Conservation (phyloP, 2,329 filamentous ascomycete species). For the Verticillium longisporum region DNA sequence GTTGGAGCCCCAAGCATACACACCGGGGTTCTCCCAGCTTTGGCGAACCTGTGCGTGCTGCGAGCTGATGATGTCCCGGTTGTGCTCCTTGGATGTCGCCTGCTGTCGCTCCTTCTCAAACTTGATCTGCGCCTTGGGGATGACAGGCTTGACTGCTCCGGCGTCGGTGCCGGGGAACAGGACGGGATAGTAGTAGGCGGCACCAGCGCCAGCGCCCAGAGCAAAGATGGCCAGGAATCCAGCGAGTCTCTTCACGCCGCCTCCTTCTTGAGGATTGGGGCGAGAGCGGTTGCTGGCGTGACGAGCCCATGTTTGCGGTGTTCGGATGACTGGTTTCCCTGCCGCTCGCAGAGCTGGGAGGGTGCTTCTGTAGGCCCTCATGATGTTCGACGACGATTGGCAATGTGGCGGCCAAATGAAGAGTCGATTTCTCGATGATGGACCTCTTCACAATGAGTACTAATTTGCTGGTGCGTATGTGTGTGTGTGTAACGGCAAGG, state of each 20-base stretch:
- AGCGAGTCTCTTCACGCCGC: constrained; percentile 21
- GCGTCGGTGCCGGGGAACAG: constrained; percentile 23
- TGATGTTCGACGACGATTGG: background rate
- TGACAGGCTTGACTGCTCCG: constrained; percentile 8
- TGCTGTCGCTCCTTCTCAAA: constrained; percentile 61
- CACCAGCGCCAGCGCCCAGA: constrained; percentile 19
- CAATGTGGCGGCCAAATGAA: background rate
- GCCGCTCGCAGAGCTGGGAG: constrained; percentile 8
- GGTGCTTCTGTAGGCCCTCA: background rate
- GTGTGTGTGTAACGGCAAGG: background rate
- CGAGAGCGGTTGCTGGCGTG: background rate
- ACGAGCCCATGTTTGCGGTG: background rate
- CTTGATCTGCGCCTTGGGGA: constrained; percentile 45
- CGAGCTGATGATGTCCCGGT: constrained; percentile 69
- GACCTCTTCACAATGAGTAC: background rate
- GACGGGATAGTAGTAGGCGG: constrained; percentile 28
- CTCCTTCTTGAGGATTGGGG: constrained; percentile 8
- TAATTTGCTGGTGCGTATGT: background rate
- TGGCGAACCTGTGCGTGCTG: constrained; percentile 84
- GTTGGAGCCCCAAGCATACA: constrained; percentile 94
- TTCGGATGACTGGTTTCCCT: constrained; percentile 9
- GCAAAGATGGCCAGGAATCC: constrained; percentile 23
- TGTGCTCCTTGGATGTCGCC: constrained; percentile 60
- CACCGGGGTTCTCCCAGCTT: constrained; percentile 75
- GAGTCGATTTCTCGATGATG: background rate